A percentile compares a stretch with the other conserved stretches of the same genome.
Conservation (phyloP, 2,329 filamentous ascomycete species). For the Colletotrichum lindemuthianum region DNA sequence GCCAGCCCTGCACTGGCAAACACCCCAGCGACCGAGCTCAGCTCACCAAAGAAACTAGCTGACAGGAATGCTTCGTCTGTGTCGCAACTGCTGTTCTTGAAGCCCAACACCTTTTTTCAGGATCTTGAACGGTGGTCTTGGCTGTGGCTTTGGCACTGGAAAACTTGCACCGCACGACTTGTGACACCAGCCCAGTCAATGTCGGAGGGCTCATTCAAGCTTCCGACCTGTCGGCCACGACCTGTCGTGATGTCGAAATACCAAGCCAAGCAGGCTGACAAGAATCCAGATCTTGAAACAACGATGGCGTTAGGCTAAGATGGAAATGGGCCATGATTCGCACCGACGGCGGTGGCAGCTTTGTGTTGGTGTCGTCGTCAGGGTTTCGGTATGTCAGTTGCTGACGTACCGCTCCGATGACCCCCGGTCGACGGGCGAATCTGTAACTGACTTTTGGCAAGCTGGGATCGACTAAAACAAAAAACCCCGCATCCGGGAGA, state of each 20-base stretch:
- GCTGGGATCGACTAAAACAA: constrained; percentile 30
- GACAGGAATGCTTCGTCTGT: not conserved
- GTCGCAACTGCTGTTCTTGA: not conserved
- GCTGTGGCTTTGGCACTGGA: no score
- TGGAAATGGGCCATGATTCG: not conserved
- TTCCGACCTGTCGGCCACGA: no score
- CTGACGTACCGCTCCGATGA: constrained; percentile 17
- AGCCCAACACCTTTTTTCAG: not conserved
- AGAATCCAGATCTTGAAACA: not conserved
- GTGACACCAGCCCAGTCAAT: no score
- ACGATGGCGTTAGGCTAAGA: constrained; percentile 2
- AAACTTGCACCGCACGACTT: no score
- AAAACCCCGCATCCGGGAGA: constrained; percentile 21
- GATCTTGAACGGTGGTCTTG: not conserved
- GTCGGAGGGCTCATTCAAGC: no score
- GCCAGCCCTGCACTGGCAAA: no score
- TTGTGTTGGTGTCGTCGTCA: not conserved
- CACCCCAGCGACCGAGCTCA: no score
- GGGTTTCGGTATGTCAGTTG: constrained; percentile 12
- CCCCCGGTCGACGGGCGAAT: constrained; percentile 9
- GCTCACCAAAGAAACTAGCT: not conserved
- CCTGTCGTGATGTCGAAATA: no score
- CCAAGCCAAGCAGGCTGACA: no score
- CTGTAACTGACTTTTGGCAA: constrained; percentile 25
- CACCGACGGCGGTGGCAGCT: no score